phyloP scores from a whole-genome alignment of 2,329 filamentous ascomycete genomes.

The Penicillium sp. region DNA sequence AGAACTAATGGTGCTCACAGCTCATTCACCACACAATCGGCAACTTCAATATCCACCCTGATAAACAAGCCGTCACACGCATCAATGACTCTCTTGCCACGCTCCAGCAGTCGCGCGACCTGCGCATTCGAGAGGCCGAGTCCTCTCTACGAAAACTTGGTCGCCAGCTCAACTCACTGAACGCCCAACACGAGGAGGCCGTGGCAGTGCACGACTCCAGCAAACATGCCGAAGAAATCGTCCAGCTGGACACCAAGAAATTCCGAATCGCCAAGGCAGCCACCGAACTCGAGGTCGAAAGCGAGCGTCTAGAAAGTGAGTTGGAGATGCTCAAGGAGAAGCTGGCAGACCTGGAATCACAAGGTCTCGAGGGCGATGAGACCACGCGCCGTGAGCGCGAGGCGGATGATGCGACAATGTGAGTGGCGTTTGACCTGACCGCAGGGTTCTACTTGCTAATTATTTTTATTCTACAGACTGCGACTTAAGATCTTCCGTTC shows the following conservation, averaged over 20 bases:
- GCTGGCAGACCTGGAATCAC: slow-evolving; percentile 78
- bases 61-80: slow-evolving; percentile 79
- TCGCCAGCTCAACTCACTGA: slow-evolving; percentile 71
- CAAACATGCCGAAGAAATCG: slow-evolving; percentile 78
- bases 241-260: slow-evolving; percentile 86
- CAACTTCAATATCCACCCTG: slow-evolving; percentile 92
- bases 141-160: slow-evolving; percentile 67
- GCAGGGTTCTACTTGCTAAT: slow-evolving; percentile 6
- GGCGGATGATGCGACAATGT: slow-evolving; percentile 51
- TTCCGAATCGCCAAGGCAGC: slow-evolving; percentile 92
- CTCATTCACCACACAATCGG: slow-evolving; percentile 87
- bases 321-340: slow-evolving; percentile 70
- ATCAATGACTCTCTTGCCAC: slow-evolving; percentile 80
- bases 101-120: slow-evolving; percentile 77
- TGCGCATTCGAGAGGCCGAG: slow-evolving; percentile 71
- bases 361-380: slow-evolving; percentile 75
- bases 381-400: slow-evolving; percentile 51
- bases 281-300: slow-evolving; percentile 85
- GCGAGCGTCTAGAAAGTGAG: slow-evolving; percentile 82
- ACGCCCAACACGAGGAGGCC: slow-evolving; percentile 74
- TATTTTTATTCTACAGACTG: slow-evolving; percentile 49
- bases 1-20: slow-evolving; percentile 42
- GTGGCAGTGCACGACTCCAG: slow-evolving; percentile 71
- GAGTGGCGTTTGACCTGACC: slow-evolving; percentile 11
- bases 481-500: slow-evolving; percentile 88